Percentiles rank a stretch among this genome's conserved stretches.
Evolutionary conservation across 768 basidiomycete genomes (phyloP).

Genomic region (Termitomyces heimii): DNA sequence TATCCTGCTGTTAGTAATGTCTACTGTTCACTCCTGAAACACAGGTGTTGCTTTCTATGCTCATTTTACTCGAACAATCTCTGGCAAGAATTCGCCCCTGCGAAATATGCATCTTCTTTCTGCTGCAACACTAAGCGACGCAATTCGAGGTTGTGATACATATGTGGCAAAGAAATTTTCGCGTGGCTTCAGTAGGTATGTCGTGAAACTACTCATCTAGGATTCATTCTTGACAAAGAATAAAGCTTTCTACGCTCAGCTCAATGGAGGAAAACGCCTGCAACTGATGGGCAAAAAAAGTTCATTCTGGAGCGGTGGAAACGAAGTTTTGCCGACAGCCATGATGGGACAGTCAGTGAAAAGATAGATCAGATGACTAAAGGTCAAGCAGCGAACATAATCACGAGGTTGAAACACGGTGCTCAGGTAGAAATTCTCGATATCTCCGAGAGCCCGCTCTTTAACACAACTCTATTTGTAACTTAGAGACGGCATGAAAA

Average conservation of each 20-base stretch:
- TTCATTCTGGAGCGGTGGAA: slow-evolving; percentile 51
- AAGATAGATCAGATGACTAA: slow-evolving; percentile 51
- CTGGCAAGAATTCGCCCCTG: slow-evolving; percentile 40
- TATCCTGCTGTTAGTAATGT: neutral
- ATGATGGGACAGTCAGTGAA: slow-evolving; percentile 16
- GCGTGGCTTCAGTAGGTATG: slow-evolving; percentile 44
- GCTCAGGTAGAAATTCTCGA: slow-evolving; percentile 43
- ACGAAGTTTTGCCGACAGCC: slow-evolving; percentile 14
- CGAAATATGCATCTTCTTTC: slow-evolving; percentile 46
- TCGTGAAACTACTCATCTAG: neutral
- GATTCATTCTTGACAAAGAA: neutral
- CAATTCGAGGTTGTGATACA: slow-evolving; percentile 65
- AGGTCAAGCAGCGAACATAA: slow-evolving; percentile 75
- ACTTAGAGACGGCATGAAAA: slow-evolving; percentile 51
- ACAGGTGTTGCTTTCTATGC: slow-evolving; percentile 35
- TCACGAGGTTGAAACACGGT: slow-evolving; percentile 73
- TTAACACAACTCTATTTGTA: slow-evolving; percentile 1
- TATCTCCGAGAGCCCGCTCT: neutral
- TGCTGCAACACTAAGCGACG: slow-evolving; percentile 50
- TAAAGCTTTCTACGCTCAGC: slow-evolving; percentile 57
- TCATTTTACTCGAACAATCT: slow-evolving; percentile 45
- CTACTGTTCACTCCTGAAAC: neutral
- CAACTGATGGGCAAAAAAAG: slow-evolving; percentile 54
- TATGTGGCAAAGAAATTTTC: slow-evolving; percentile 55
- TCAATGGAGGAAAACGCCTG: slow-evolving; percentile 57